Evolutionary conservation across 129 eudicot species (phyloP).

Genomic region (carrot (Daucus carota)): DH1_v3.0 NC_030388.2:31285001-31285500

Average conservation of each 20-base stretch:
- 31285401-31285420: background rate
- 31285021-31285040: conserved; percentile 77
- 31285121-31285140: conserved; percentile 42
- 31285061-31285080: conserved; percentile 9
- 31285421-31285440: no score
- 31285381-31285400: background rate
- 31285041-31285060: conserved; percentile 84
- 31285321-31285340: background rate
- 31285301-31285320: conserved; percentile 14
- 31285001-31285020: conserved; percentile 87
- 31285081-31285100: background rate
- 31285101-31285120: conserved; percentile 1
- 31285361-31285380: no score
- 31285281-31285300: conserved; percentile 35
- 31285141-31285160: conserved; percentile 83
- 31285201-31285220: conserved; percentile 79
- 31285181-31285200: conserved; percentile 76
- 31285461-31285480: no score
- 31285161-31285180: conserved; percentile 85
- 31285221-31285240: conserved; percentile 84
- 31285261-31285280: conserved; percentile 48
- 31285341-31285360: no score
- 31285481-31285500: no score
- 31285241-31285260: conserved; percentile 88
- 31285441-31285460: no score